Evolutionary conservation across 2,329 filamentous ascomycete genomes (phyloP), one percentile per base, ranked within the genome.

Genomic region (Aspergillus pseudoterreus): DNA sequence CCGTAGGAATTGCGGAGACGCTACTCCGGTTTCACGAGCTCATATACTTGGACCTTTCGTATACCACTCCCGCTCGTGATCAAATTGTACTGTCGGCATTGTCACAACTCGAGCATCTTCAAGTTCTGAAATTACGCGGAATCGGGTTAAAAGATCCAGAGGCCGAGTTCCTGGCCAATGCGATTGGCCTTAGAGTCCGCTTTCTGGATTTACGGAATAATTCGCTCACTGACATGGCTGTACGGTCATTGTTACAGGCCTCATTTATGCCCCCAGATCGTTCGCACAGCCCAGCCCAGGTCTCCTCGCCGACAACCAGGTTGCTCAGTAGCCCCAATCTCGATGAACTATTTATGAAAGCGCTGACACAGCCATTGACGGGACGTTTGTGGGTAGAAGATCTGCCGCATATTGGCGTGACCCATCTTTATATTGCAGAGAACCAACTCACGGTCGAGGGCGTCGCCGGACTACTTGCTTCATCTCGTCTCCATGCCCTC

Each of bases 171-270:
- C 63, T 84, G 39, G 78, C 78, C 6, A 71, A 73, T 51, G 71
- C 78, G 0, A 78, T 85, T 46, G 72, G 75, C 4, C 74, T 71
- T 3, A 72, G 77, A 38, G 76, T 84, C 9, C 72, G 82, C 21
- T 78, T 79, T 54, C 65, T 85, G 33, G 82, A 85, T 59, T 50
- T 85, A 24, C 73, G 81, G 27, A 73, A 82, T 49, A 85, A 85
- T 56, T 57, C 73, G 22, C 68, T 85, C 35, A 83, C 80, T 1
- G 82, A 85, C 60, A 70, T 71, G 52, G 78, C 78, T 43, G 73
- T 82, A 12, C 72, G 77, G 24, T 70, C 71, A 12, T 63, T 85
- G 30, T 63, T 84, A 6, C 73, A 81, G 22, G 62, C 75, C 19
- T 84, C 79, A 54, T 76, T 84, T 51, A 44, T 66, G 39, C 57